These are phyloP conservation scores for Beauveria rudraprayagi DNA, from an alignment of 2,329 filamentous ascomycete genomes.

Conservation along the genomic window DNA sequence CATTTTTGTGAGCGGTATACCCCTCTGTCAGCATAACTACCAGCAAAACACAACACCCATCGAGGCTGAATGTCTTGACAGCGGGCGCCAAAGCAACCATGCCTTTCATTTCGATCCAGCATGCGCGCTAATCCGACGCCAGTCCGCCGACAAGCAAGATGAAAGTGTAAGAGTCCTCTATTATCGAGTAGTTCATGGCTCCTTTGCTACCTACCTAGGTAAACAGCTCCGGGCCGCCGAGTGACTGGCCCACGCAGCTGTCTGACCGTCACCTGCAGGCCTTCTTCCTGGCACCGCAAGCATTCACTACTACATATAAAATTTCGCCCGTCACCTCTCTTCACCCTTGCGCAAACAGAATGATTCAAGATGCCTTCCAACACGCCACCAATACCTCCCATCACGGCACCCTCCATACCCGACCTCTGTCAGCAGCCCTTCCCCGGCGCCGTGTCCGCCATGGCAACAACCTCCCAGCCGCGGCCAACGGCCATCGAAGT, in stretches of 20 bases:
- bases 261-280: neutral
- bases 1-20: too few relatives aligned
- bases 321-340: neutral
- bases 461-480: neutral
- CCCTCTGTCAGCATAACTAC: too few relatives aligned
- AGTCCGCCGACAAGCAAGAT: neutral
- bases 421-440: neutral
- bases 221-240: too few relatives aligned
- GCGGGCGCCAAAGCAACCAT: too few relatives aligned
- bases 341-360: neutral
- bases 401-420: neutral
- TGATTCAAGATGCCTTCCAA: neutral
- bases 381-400: neutral
- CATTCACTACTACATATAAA: neutral
- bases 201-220: too few relatives aligned
- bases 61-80: too few relatives aligned
- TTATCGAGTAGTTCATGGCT: neutral
- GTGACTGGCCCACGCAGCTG: neutral
- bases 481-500: neutral
- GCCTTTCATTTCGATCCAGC: too few relatives aligned
- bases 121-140: too few relatives aligned
- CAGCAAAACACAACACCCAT: too few relatives aligned
- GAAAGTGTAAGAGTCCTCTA: neutral
- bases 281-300: neutral
- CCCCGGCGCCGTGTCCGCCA: neutral